A percentile compares a stretch with the other conserved stretches of the same genome.
These are phyloP conservation scores for Candida tropicalis DNA, from an alignment of 1,139 yeast genomes.

Conservation along the genomic window DNA sequence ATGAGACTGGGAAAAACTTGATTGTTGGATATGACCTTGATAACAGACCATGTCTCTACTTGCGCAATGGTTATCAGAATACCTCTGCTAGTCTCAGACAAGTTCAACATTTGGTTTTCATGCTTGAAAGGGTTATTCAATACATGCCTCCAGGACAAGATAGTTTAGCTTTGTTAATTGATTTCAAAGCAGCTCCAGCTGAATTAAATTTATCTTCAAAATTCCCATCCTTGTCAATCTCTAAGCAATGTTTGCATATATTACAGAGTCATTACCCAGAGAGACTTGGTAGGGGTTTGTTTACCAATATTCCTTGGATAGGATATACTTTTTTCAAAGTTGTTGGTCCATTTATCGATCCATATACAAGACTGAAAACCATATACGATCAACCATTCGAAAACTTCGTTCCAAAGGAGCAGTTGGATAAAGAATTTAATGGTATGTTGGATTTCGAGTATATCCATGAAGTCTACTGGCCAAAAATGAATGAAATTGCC, in stretches of 20 bases:
- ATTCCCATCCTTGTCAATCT: constrained; percentile 46
- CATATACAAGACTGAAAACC: constrained; percentile 87
- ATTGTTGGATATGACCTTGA: constrained; percentile 88
- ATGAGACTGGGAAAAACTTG: constrained; percentile 85
- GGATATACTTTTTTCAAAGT: constrained; percentile 89
- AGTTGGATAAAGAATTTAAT: constrained; percentile 81
- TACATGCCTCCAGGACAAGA: constrained; percentile 97
- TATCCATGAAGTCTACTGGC: constrained; percentile 81
- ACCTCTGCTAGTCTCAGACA: constrained; percentile 85
- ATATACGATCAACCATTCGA: constrained; percentile 88
- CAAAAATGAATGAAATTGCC: constrained; percentile 61
- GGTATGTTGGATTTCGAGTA: constrained; percentile 85
- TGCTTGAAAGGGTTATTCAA: constrained; percentile 87
- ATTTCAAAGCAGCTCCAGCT: constrained; percentile 68
- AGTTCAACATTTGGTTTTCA: constrained; percentile 89
- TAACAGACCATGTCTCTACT: constrained; percentile 84
- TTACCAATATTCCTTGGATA: constrained; percentile 90
- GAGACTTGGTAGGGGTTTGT: constrained; percentile 84
- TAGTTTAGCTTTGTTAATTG: constrained; percentile 83
- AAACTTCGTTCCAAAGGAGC: constrained; percentile 77
- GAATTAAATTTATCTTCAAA: constrained; percentile 42
- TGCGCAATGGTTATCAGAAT: constrained; percentile 92
- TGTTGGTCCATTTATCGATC: constrained; percentile 94
- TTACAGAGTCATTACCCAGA: constrained; percentile 96
- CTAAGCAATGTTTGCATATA: constrained; percentile 82